Evolutionary conservation across 2,329 filamentous ascomycete species (phyloP).

Genomic region (Aspergillus sp.): DNA sequence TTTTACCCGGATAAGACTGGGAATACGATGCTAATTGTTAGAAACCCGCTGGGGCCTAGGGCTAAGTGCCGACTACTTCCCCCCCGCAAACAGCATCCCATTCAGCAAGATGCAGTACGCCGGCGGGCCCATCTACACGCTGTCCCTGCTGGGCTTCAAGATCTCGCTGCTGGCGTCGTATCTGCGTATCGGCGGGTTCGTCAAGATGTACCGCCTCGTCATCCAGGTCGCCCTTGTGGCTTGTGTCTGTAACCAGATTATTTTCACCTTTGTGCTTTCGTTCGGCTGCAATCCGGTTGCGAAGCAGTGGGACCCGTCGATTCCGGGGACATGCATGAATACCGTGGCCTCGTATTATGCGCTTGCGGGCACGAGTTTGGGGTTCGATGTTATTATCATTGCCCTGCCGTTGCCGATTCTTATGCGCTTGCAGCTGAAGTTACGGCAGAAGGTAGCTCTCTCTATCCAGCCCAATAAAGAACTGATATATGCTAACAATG

Average conservation of each 20-base stretch:
- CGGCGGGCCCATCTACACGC: conserved; percentile 18
- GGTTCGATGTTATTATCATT: conserved; percentile 26
- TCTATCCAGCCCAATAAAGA: too few relatives aligned
- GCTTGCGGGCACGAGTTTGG: conserved; percentile 22
- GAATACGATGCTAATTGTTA: background rate
- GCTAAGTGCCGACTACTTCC: background rate
- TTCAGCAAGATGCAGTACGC: background rate
- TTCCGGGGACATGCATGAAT: conserved; percentile 43
- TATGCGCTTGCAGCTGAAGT: conserved; percentile 16
- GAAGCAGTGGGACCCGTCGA: conserved; percentile 1
- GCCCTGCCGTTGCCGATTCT: conserved; percentile 26
- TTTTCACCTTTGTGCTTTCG: background rate
- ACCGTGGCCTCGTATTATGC: conserved; percentile 47
- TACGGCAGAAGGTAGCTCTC: conserved; percentile 17
- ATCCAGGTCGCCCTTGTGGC: background rate
- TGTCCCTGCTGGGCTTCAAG: conserved; percentile 48
- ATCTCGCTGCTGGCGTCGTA: conserved; percentile 50
- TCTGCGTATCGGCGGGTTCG: conserved; percentile 46
- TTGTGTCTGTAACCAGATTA: background rate
- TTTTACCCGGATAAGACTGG: too few relatives aligned
- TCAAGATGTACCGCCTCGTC: conserved; percentile 32
- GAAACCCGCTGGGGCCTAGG: background rate
- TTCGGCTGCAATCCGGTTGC: background rate
- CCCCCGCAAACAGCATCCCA: background rate
- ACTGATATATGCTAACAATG: too few relatives aligned